These are phyloP conservation scores for Trifolium subterraneum DNA, from an alignment of 306 rosid genomes.

Conservation along the genomic window DNA sequence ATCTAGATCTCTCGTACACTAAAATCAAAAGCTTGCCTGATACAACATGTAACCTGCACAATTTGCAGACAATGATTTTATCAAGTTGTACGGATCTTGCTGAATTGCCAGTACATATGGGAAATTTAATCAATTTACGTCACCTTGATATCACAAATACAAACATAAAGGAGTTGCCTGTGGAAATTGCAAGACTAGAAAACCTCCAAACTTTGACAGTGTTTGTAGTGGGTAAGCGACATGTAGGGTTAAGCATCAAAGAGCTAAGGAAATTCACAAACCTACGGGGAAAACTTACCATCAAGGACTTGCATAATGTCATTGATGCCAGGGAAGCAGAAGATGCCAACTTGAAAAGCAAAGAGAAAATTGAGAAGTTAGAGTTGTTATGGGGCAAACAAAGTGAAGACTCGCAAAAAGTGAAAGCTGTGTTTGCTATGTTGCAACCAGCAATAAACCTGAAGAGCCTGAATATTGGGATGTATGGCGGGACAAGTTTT, in stretches of 20 bases:
- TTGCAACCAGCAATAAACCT: conserved; percentile 15
- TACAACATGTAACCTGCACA: background rate
- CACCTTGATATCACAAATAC: background rate
- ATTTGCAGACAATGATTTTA: conserved; percentile 24
- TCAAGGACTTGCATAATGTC: background rate
- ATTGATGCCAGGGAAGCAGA: background rate
- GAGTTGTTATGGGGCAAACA: background rate
- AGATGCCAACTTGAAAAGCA: background rate
- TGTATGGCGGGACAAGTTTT: conserved; percentile 21
- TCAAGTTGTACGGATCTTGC: background rate
- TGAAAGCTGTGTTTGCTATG: background rate
- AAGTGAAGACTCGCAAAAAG: background rate
- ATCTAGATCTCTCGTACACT: background rate
- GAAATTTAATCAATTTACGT: background rate
- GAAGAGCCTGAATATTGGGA: background rate
- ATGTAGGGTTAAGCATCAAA: background rate
- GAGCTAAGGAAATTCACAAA: background rate
- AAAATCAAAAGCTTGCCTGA: background rate
- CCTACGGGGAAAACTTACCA: background rate
- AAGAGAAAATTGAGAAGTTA: background rate
- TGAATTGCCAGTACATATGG: background rate
- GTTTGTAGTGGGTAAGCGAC: background rate
- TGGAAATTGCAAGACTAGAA: background rate
- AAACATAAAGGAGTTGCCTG: background rate
- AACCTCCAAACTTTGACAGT: conserved; percentile 2